Base-by-base conservation (phyloP, 495 filamentous ascomycete genomes). In the Xylaria nigripes region DNA sequence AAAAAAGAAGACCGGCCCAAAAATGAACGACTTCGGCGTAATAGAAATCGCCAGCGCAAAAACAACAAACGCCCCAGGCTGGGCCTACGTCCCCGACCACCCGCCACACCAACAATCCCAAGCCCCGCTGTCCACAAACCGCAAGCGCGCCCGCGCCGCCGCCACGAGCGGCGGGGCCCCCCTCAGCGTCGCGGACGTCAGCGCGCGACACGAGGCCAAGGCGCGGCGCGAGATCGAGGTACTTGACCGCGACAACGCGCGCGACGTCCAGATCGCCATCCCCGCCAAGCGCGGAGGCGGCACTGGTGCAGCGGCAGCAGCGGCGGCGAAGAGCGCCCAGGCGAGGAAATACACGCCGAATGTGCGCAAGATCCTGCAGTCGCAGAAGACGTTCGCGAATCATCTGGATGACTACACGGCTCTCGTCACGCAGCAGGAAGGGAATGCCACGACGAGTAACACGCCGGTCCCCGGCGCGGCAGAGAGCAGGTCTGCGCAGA, bases 321-420 rank as follows among this genome's bases (percentile, higher is more conserved):
- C 21, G 12, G 19, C 42, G 2, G 16, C 22, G 19, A 25, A 34
- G 22, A 61, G 55, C 18, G 10, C 13, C 0, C 36, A 18, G 15
- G 51, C 21, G 41, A 72, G 66, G 50, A 89, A 90, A 68, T 76
- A 79, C 51, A 90, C 90, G 16, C 75, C 86, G 2, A 87, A 85
- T 63, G 87, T 93, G n/a, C 86, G 89, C 59, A 86, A 87, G 63
- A 93, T 96, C 59, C 74, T 96, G n/a, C 81, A 84, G 60, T 90
- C 85, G 2, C 87, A 94, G 68, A 96, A 96, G 74, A 90, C 88
- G 0, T 95, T 95, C 61, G 79, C 83, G 38, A 94, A 96, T 69
- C 86, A 96, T 63, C 79, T 96, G 30, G 86, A 88, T 52, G 91
- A 96, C 68, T 90, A 89, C 71, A 83, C 89, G 60, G 90, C 90